Base-by-base conservation (phyloP, 805 yeast genomes). In the Nakazawaea sp. region DNA sequence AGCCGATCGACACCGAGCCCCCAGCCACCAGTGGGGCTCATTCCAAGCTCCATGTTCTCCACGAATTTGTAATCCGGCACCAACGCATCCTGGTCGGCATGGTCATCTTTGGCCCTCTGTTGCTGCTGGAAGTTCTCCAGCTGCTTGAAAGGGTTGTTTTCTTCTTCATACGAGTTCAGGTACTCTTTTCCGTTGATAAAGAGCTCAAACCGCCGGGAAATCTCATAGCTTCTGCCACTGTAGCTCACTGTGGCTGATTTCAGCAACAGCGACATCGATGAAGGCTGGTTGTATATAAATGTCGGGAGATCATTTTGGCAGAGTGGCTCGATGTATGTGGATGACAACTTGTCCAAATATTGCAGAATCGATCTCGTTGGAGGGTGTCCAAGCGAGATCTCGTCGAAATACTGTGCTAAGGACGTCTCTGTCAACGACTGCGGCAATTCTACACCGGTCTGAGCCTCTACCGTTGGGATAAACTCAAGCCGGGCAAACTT, bases 21-120 rank as follows among this genome's bases (percentile, higher is more conserved):
- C 85, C 96, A 85, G 0, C 99, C 99, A 2, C 95, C 97, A 3
- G 97, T 90, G 1, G 98, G 98, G 3, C 97, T 97, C 62, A 92
- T 71, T 1, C 96, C 97, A 70, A 81, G 85, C 52, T 86, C 90
- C 89, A 92, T 78, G 12, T 80, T 73, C 30, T 72, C 68, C 1
- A 88, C 74, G 53, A 76, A 92, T 33, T 67, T 66, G 49, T 72
- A 60, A 54, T 92, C 98, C 0, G 94, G 85, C 0, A 81, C 53
- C 26, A 81, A 62, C 4, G 78, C 58, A 43, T 87, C 96, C 4
- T 52, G 48, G 49, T 84, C 94, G 3, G 68, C 58, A 39, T 52
- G 71, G 6, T 63, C 61, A 2, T 55, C 59, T 35, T 72, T 72
- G 24, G 70, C 59, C 3, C 45, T 41, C 31, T 70, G 72, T 51